Percentiles rank a stretch among this genome's conserved stretches.
Conservation (phyloP, 2,329 filamentous ascomycete species). For the Ceratocystis destructans region DNA sequence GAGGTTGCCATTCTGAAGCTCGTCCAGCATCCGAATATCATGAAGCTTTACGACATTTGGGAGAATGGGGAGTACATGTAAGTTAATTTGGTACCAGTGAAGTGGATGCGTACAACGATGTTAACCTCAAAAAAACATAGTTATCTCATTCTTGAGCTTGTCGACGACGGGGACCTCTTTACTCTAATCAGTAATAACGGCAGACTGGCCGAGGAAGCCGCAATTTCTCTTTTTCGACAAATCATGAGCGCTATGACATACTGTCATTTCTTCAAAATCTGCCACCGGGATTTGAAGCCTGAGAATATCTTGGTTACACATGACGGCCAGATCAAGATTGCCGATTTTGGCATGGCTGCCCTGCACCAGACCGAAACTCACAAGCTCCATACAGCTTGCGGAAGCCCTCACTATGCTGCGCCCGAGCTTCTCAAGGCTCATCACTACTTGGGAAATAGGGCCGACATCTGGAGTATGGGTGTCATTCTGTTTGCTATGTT, state of each 20-base stretch:
- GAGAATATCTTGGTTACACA: slow-evolving; percentile 86
- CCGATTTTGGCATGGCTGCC: slow-evolving; percentile 96
- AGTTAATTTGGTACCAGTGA: slow-evolving; percentile 26
- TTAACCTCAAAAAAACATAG: slow-evolving; percentile 32
- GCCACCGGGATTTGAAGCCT: slow-evolving; percentile 89
- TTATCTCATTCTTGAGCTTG: slow-evolving; percentile 88
- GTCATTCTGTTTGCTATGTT: slow-evolving; percentile 83
- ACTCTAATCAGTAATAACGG: slow-evolving; percentile 66
- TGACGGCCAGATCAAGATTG: slow-evolving; percentile 71
- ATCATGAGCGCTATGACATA: slow-evolving; percentile 86
- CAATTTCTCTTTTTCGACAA: slow-evolving; percentile 77
- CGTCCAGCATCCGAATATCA: slow-evolving; percentile 87
- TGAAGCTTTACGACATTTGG: slow-evolving; percentile 92
- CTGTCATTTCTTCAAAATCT: slow-evolving; percentile 88
- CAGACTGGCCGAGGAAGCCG: slow-evolving; percentile 63
- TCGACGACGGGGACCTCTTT: slow-evolving; percentile 68
- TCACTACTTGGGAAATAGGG: slow-evolving; percentile 69
- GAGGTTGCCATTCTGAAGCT: slow-evolving; percentile 97
- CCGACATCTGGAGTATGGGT: slow-evolving; percentile 90
- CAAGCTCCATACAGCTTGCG: slow-evolving; percentile 76
- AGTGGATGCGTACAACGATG: too few relatives aligned
- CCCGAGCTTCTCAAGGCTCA: slow-evolving; percentile 73
- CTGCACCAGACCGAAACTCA: slow-evolving; percentile 67
- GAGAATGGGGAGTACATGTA: slow-evolving; percentile 92
- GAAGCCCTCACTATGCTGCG: slow-evolving; percentile 91